Conservation (phyloP, 139 green algal species). For the Closterium sp. region DNA sequence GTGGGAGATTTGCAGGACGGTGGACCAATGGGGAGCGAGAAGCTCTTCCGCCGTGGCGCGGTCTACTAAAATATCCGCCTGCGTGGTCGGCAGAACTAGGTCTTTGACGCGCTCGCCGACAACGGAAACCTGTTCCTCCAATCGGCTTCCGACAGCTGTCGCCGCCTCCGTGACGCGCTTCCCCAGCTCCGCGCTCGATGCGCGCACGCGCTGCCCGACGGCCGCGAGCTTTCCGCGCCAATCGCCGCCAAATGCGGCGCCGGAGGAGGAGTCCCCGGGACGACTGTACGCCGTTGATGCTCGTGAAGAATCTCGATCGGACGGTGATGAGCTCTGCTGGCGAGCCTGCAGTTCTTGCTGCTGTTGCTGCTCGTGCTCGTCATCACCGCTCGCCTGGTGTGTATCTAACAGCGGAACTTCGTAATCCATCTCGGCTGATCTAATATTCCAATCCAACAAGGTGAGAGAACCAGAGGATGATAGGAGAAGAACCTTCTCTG, state of each 20-base stretch:
- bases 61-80: neutral
- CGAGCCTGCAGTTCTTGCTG: neutral
- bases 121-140: neutral
- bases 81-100: neutral
- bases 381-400: neutral
- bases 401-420: neutral
- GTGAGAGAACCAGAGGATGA: neutral
- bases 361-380: neutral
- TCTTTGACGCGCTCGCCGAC: neutral
- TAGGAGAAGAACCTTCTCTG: neutral
- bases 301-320: neutral
- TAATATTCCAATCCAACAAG: neutral
- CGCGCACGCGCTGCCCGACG: neutral
- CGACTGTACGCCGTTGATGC: neutral
- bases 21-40: neutral
- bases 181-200: neutral
- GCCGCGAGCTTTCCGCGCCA: neutral
- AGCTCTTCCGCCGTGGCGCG: neutral
- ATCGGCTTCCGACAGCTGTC: neutral
- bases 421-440: neutral
- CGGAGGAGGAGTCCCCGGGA: neutral
- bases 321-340: neutral
- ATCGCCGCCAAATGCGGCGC: neutral
- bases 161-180: neutral
- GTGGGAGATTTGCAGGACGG: neutral